Evolutionary conservation across 306 rosid species (phyloP).

Genomic region (Trifolium subterraneum): DNA sequence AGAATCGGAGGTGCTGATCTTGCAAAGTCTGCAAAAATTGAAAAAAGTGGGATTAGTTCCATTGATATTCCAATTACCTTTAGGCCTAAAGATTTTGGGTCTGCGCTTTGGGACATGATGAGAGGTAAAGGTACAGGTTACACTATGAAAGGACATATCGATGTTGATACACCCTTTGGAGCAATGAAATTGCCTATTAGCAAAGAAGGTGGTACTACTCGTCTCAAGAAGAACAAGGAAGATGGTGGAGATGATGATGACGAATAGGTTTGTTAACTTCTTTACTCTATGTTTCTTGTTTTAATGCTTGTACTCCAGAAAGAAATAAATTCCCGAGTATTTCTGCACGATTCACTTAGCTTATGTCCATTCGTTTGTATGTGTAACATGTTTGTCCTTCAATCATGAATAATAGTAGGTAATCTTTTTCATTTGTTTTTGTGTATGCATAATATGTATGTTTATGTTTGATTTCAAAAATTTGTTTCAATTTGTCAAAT

Average conservation of each 20-base stretch:
- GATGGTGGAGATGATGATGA: slow-evolving; percentile 58
- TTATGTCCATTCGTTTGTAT: no score
- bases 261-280: slow-evolving; percentile 50
- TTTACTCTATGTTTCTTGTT: neutral
- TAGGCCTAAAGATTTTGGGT: slow-evolving; percentile 83
- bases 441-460: neutral
- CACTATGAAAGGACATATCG: slow-evolving; percentile 65
- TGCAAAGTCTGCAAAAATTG: slow-evolving; percentile 57
- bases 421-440: neutral
- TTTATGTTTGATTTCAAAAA: neutral
- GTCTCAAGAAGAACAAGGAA: slow-evolving; percentile 68
- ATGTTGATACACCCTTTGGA: slow-evolving; percentile 87
- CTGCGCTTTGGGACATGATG: slow-evolving; percentile 89
- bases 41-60: slow-evolving; percentile 54
- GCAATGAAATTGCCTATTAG: slow-evolving; percentile 75
- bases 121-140: slow-evolving; percentile 81
- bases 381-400: no score
- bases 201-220: slow-evolving; percentile 80
- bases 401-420: neutral
- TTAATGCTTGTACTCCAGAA: neutral
- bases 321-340: no score
- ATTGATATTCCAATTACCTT: slow-evolving; percentile 79
- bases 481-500: no score
- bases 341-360: no score
- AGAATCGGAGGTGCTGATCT: slow-evolving; percentile 75